Evolutionary conservation across 495 filamentous ascomycete genomes (phyloP), one percentile per base, ranked within the genome.

Genomic region (Darksidea phi): DNA sequence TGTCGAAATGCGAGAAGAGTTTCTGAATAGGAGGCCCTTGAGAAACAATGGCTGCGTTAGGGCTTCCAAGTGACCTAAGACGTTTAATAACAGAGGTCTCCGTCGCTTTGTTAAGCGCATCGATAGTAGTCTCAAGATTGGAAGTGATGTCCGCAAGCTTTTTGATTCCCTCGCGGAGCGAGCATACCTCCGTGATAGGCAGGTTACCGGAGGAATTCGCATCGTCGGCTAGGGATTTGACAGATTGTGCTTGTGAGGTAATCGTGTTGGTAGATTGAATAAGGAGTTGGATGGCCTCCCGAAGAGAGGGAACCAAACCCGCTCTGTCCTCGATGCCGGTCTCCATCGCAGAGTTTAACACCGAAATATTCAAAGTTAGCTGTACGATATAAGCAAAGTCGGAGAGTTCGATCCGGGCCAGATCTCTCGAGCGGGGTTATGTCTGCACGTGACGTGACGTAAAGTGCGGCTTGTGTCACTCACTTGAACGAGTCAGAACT

Each of bases 1-100:
- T 17, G 18, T 56, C 53, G 34, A 56, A 56, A 56, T 56, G 53
- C 8, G 53, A 43, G 13, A 56, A 45, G 8, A 56, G 34, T n/a
- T 46, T 32, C 11, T 7, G 25, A 38, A 54, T 17, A 24, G 20
- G 12, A 12, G n/a, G 6, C 24, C 28, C 6, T 8, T 25, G 7
- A 11, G 20, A 54, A 7, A 6, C 6, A 17, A 37, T 8, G 18
- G 7, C 7, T 23, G 28, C 4, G 37, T 18, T 56, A 18, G 5
- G 53, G 24, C 53, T 32, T 45, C 53, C 53, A 26, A 47, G 38
- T 24, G 8, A 43, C 24, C n/a, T 56, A 20, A 56, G 38, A 47
- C 21, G 41, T 25, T 4, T 24, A 26, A 56, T 28, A 20, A 56
- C 38, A 45, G 53, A 56, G 23, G 4, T 21, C 36, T 56, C 53